Evolutionary conservation across 352 stramenopile genomes (phyloP).

Genomic region (Pseudoperonospora humuli): DNA sequence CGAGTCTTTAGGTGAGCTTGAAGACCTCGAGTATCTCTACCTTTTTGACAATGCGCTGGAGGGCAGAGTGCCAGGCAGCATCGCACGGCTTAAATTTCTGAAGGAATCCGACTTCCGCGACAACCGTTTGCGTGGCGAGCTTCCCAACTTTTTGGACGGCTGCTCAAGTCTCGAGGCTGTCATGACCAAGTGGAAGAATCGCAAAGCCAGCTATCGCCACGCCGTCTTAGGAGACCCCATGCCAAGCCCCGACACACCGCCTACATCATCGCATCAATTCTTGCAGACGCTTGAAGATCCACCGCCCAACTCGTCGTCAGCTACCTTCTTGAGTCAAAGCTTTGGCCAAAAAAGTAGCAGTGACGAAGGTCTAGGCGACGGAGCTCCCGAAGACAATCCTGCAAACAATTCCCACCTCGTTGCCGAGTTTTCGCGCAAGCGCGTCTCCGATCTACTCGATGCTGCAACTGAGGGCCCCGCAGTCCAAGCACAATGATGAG

Average conservation of each 20-base stretch:
- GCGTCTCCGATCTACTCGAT: conserved; percentile 11
- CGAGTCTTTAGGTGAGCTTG: conserved; percentile 54
- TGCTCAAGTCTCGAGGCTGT: conserved; percentile 72
- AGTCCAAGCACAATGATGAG: conserved; percentile 15
- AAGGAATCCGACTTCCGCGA: conserved; percentile 76
- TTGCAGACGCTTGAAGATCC: conserved; percentile 43
- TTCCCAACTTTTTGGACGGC: conserved; percentile 77
- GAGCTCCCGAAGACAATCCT: conserved; percentile 47
- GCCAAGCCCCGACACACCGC: conserved; percentile 26
- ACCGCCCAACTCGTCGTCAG: conserved; percentile 51
- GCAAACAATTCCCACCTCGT: conserved; percentile 39
- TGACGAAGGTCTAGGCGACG: conserved; percentile 21
- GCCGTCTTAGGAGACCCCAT: conserved; percentile 63
- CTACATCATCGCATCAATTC: conserved; percentile 43
- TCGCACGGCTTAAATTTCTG: conserved; percentile 69
- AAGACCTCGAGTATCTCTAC: conserved; percentile 79
- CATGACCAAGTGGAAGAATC: conserved; percentile 81
- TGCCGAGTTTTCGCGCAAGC: conserved; percentile 38
- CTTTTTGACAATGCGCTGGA: conserved; percentile 81
- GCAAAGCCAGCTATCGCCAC: conserved; percentile 71
- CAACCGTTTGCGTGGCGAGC: conserved; percentile 60
- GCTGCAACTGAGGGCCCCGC: conserved; percentile 1
- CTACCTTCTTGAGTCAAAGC: conserved; percentile 50
- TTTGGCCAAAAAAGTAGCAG: conserved; percentile 36
- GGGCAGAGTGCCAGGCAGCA: conserved; percentile 51